phyloP scores from a whole-genome alignment of 2,329 filamentous ascomycete genomes.

The Claviceps spartinae region DNA sequence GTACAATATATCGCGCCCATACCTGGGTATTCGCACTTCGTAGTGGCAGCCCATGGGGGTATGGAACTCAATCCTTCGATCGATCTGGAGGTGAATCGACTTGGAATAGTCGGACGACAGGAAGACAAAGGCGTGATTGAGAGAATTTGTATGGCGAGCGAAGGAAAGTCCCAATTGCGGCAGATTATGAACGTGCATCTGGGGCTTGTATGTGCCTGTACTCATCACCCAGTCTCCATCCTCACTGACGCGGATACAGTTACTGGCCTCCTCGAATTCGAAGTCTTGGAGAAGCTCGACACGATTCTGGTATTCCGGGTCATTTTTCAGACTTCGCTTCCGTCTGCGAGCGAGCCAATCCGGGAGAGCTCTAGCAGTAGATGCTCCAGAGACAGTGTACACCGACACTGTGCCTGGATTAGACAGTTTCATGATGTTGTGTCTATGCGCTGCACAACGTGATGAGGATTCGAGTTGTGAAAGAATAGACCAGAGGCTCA shows the following conservation, averaged over 20 bases:
- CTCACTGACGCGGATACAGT: conserved; percentile 78
- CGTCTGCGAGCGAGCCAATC: conserved; percentile 88
- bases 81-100: conserved; percentile 82
- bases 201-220: conserved; percentile 57
- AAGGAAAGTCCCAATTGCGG: conserved; percentile 90
- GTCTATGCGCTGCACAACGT: neutral
- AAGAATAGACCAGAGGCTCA: neutral
- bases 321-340: conserved; percentile 84
- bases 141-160: conserved; percentile 75
- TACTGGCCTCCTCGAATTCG: conserved; percentile 90
- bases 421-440: conserved; percentile 56
- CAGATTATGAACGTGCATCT: conserved; percentile 87
- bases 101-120: conserved; percentile 89
- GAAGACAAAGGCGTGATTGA: conserved; percentile 84
- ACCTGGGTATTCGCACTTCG: conserved; percentile 76
- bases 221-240: conserved; percentile 98
- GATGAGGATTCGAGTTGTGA: neutral
- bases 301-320: conserved; percentile 83
- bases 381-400: conserved; percentile 88
- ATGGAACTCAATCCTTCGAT: conserved; percentile 86
- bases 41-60: conserved; percentile 81
- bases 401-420: conserved; percentile 75
- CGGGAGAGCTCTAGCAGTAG: conserved; percentile 73
- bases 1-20: conserved; percentile 81
- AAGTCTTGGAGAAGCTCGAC: conserved; percentile 95